Evolutionary conservation across 345 rosid genomes (phyloP).

Genomic region (Rubroshorea leprosula): DNA sequence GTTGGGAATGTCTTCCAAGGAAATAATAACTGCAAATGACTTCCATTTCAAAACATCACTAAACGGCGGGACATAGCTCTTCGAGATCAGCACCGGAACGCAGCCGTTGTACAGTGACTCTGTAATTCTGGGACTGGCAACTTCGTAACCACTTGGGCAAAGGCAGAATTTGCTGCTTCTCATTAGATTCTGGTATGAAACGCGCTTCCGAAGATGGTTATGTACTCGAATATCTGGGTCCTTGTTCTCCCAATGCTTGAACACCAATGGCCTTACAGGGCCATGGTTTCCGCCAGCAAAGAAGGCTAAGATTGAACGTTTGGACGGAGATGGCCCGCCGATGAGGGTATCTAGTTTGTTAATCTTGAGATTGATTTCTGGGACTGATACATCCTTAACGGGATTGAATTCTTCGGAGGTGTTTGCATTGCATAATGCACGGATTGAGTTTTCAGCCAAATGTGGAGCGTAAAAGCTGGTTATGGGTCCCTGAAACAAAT

Average conservation of each 20-base stretch:
- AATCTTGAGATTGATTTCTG: conserved; percentile 62
- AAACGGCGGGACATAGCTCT: conserved; percentile 72
- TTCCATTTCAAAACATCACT: conserved; percentile 81
- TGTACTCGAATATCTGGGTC: conserved; percentile 59
- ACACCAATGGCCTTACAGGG: conserved; percentile 64
- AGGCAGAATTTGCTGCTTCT: conserved; percentile 70
- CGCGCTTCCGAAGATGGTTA: conserved; percentile 59
- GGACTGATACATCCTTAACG: conserved; percentile 63
- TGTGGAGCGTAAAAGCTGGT: conserved; percentile 52
- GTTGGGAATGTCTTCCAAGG: conserved; percentile 58
- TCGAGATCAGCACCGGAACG: too few species aligned
- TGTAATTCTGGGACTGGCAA: too few species aligned
- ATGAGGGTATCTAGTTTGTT: conserved; percentile 44
- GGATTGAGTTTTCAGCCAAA: conserved; percentile 53
- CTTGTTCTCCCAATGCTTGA: conserved; percentile 71
- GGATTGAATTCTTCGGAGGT: conserved; percentile 79
- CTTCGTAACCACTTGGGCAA: too few species aligned
- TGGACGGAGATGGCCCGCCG: conserved; percentile 78
- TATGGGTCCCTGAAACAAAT: conserved; percentile 46
- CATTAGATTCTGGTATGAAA: conserved; percentile 62
- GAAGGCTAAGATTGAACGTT: conserved; percentile 66
- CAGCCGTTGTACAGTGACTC: too few species aligned
- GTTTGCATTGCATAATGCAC: conserved; percentile 80
- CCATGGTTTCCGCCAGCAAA: conserved; percentile 88
- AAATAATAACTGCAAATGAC: conserved; percentile 54